These are phyloP conservation scores for Diutina neorugosa DNA, from an alignment of 1,139 yeast genomes.

Conservation along the genomic window DNA sequence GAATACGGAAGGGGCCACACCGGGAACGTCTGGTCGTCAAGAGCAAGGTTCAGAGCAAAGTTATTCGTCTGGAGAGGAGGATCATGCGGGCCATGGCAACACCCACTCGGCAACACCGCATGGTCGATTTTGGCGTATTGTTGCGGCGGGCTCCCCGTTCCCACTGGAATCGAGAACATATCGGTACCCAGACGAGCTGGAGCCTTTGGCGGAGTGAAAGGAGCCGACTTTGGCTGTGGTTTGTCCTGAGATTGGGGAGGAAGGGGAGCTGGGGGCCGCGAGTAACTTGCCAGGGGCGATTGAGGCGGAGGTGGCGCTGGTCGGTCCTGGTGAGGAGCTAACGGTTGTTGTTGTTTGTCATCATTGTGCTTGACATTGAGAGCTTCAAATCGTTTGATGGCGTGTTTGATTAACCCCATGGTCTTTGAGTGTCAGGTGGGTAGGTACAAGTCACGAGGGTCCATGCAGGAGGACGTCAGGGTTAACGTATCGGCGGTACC, in stretches of 20 bases:
- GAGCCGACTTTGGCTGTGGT: not conserved
- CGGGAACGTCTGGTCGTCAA: conserved; percentile 34
- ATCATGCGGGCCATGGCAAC: conserved; percentile 8
- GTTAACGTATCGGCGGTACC: not conserved
- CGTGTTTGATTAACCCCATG: conserved; percentile 1
- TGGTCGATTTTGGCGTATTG: conserved; percentile 7
- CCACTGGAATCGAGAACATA: conserved; percentile 6
- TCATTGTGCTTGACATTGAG: not conserved
- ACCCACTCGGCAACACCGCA: conserved; percentile 8
- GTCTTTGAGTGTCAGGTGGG: not conserved
- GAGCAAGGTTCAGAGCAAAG: conserved; percentile 29
- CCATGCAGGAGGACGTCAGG: not conserved
- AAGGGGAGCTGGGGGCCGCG: not conserved
- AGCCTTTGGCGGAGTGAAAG: not conserved
- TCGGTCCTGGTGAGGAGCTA: not conserved
- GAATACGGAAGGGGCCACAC: conserved; percentile 38
- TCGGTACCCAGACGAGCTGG: not conserved
- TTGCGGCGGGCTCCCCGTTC: conserved; percentile 6
- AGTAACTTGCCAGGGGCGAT: not conserved
- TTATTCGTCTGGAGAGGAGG: conserved; percentile 31
- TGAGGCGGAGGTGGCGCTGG: not conserved
- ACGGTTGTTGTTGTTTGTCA: not conserved
- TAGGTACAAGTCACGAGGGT: not conserved
- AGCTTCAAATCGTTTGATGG: not conserved
- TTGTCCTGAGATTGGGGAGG: not conserved